A percentile compares a stretch with the other conserved stretches of the same genome.
phyloP scores from a whole-genome alignment of 208 protist genomes.

The Leishmania turanica region DNA sequence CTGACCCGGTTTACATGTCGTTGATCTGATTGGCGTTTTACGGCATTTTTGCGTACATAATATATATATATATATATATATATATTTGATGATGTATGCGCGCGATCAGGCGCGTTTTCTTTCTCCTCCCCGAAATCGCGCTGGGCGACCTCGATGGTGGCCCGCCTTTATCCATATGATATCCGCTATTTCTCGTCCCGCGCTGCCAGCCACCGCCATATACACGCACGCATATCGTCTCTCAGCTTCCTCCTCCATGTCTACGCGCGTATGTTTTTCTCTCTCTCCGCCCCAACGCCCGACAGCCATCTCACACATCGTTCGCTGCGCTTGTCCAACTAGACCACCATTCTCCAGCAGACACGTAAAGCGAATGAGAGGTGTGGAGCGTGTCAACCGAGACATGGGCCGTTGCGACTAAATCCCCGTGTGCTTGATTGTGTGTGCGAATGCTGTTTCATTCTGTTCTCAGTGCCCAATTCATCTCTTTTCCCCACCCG shows the following conservation, averaged over 20 bases:
- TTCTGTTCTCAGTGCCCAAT: too few relatives aligned
- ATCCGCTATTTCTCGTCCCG: too few relatives aligned
- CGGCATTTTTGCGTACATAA: too few relatives aligned
- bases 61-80: too few relatives aligned
- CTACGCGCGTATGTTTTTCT: background rate
- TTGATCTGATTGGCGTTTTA: too few relatives aligned
- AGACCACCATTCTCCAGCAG: background rate
- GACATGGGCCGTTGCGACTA: background rate
- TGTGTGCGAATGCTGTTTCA: too few relatives aligned
- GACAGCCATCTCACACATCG: background rate
- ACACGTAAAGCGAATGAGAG: background rate
- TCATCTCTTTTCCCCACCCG: too few relatives aligned
- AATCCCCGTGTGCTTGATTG: background rate
- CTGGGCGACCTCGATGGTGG: background rate
- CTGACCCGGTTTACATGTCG: too few relatives aligned
- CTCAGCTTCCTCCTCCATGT: too few relatives aligned
- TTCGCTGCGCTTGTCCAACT: background rate
- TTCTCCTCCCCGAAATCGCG: background rate
- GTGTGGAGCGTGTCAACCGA: background rate
- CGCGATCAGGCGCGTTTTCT: background rate
- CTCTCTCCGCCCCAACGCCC: background rate
- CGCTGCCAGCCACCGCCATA: too few relatives aligned
- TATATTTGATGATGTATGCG: background rate
- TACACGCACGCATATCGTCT: too few relatives aligned
- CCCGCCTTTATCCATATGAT: background rate